Evolutionary conservation across 306 rosid genomes (phyloP).

Genomic region (Arachis hypogaea): DNA sequence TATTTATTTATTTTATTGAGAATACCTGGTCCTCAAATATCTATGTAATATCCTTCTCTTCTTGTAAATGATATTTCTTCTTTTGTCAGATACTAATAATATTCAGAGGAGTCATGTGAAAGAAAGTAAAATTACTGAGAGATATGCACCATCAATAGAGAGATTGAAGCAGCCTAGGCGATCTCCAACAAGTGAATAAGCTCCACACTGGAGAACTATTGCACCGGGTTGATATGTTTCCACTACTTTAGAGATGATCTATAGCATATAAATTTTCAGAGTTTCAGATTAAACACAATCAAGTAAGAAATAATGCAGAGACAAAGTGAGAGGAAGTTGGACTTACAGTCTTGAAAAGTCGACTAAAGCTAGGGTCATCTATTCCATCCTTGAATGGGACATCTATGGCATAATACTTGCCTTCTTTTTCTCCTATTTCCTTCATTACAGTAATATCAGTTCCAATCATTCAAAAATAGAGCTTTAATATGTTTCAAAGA

Average conservation of each 20-base stretch:
- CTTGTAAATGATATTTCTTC: too few relatives aligned
- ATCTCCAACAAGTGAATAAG: constrained; percentile 98
- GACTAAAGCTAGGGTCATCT: constrained; percentile 87
- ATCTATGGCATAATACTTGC: constrained; percentile 94
- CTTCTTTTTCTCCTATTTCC: constrained; percentile 99
- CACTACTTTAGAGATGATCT: constrained; percentile 96
- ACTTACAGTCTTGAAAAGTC: constrained; percentile 94
- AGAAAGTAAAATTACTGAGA: constrained; percentile 60
- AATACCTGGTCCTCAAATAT: too few relatives aligned
- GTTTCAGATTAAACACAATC: constrained; percentile 21
- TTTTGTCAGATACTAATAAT: too few relatives aligned
- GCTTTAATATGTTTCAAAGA: constrained; percentile 26
- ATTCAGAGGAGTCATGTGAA: too few relatives aligned
- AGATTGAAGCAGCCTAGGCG: constrained; percentile 99
- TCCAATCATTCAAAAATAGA: constrained; percentile 39
- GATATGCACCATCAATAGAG: constrained; percentile 94
- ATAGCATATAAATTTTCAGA: constrained; percentile 39
- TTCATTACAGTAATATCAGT: constrained; percentile 62
- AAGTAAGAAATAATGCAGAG: constrained; percentile 26
- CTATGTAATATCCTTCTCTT: too few relatives aligned
- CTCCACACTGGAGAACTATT: constrained; percentile 99
- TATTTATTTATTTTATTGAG: too few relatives aligned
- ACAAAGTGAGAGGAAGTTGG: not conserved
- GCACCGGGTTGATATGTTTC: constrained; percentile 94
- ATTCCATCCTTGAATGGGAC: constrained; percentile 98